Evolutionary conservation across 2,329 filamentous ascomycete genomes (phyloP).

Genomic region (Pseudocercospora ulei): DNA sequence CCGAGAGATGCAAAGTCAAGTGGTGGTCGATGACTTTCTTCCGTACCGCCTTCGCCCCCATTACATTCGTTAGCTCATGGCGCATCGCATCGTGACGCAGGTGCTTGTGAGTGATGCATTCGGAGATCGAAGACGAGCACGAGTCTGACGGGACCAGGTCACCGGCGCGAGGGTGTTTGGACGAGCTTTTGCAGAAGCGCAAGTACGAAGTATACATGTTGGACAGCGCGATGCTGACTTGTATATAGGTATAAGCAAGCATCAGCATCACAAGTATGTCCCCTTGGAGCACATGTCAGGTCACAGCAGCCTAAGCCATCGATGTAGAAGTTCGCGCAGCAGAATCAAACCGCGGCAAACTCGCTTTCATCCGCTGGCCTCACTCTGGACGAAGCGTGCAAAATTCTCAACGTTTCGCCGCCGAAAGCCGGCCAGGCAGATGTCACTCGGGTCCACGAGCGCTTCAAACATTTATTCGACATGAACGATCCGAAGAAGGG

Average conservation of each 20-base stretch:
- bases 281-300: neutral
- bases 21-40: conserved; percentile 13
- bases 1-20: conserved; percentile 18
- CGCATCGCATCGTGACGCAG: conserved; percentile 87
- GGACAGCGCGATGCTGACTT: conserved; percentile 8
- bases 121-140: neutral
- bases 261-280: conserved; percentile 52
- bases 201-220: conserved; percentile 10
- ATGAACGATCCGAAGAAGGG: conserved; percentile 89
- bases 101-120: conserved; percentile 51
- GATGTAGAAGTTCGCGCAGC: conserved; percentile 41
- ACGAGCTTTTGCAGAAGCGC: conserved; percentile 79
- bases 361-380: conserved; percentile 60
- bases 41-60: conserved; percentile 8
- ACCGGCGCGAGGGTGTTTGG: conserved; percentile 86
- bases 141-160: conserved; percentile 36
- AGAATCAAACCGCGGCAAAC: conserved; percentile 37
- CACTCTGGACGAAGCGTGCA: conserved; percentile 91
- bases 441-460: conserved; percentile 66
- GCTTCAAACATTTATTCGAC: conserved; percentile 94
- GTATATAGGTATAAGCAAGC: conserved; percentile 66
- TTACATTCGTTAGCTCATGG: conserved; percentile 39
- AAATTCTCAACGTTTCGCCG: conserved; percentile 90
- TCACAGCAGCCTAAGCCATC: conserved; percentile 37
- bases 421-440: conserved; percentile 68